Base-by-base conservation (phyloP, 306 rosid species). In the Leucaena leucocephala region DNA sequence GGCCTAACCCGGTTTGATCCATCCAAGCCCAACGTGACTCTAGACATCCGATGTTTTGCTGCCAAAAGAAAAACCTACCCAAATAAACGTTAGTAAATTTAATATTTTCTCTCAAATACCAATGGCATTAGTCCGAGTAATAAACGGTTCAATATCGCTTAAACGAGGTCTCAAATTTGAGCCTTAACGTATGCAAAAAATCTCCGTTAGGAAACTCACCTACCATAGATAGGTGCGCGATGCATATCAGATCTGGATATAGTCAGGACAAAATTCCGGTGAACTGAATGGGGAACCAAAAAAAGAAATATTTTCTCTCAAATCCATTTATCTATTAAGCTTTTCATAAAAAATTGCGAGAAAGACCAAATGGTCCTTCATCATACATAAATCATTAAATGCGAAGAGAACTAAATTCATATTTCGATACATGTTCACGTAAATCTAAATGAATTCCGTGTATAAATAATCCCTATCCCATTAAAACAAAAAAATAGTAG, bases 251-350 rank as follows among this genome's bases (percentile, higher is more conserved):
- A n/a, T n/a, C n/a, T n/a, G n/a, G n/a, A n/a, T n/a, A n/a, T n/a
- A n/a, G n/a, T n/a, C n/a, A n/a, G n/a, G n/a, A n/a, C n/a, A n/a
- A n/a, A n/a, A n/a, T n/a, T n/a, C n/a, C n/a, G n/a, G n/a, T n/a
- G n/a, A n/a, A n/a, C n/a, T n/a, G n/a, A n/a, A n/a, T n/a, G n/a
- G n/a, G n/a, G n/a, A n/a, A n/a, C n/a, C n/a, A n/a, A n/a, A n/a
- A n/a, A n/a, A n/a, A n/a, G n/a, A n/a, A 59, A 59, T 59, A 59
- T 59, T 59, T 22, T 59, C 65, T 22, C 65, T 59, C 36, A 22
- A 54, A 7, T 59, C 22, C 39, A 2, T 4, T 27, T 4, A 27
- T 8, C 61, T 7, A 54, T 50, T 7, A 6, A n/a, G 61, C 22
- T 6, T 19, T 21, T 55, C 62, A 19, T 19, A 19, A 19, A 55